Conservation (phyloP, 768 basidiomycete species). For the Pisolithus sp. region DNA sequence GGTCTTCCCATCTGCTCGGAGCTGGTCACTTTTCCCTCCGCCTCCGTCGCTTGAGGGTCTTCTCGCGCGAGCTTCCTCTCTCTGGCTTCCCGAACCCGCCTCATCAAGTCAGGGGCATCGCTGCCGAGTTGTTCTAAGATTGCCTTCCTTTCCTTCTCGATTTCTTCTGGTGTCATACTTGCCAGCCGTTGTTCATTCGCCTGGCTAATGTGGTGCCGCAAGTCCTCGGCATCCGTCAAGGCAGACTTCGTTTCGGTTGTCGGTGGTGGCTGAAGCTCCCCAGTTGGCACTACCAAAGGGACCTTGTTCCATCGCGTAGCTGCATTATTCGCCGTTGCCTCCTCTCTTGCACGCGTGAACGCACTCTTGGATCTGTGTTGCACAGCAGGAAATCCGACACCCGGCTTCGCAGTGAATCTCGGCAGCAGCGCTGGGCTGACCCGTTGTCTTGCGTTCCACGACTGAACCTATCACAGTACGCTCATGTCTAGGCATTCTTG, state of each 20-base stretch:
- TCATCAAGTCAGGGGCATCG: constrained; percentile 56
- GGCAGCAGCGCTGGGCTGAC: constrained; percentile 18
- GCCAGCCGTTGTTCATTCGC: constrained; percentile 63
- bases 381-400: constrained; percentile 55
- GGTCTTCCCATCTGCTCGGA: neutral
- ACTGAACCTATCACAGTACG: constrained; percentile 39
- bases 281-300: constrained; percentile 24
- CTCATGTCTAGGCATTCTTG: constrained; percentile 19
- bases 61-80: neutral
- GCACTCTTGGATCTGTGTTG: constrained; percentile 61
- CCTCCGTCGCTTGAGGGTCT: neutral
- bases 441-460: constrained; percentile 33
- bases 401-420: constrained; percentile 14
- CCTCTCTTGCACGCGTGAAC: constrained; percentile 47
- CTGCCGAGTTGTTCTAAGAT: constrained; percentile 69
- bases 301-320: constrained; percentile 8
- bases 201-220: constrained; percentile 52
- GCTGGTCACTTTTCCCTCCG: neutral
- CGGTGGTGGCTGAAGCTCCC: neutral
- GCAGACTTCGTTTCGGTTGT: neutral
- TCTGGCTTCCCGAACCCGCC: constrained; percentile 10
- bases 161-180: constrained; percentile 65
- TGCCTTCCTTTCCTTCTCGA: constrained; percentile 56
- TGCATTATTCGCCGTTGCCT: constrained; percentile 18
- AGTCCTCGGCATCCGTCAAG: constrained; percentile 28